phyloP scores from a whole-genome alignment of 2,329 filamentous ascomycete genomes.

The Penicillium sp. region DNA sequence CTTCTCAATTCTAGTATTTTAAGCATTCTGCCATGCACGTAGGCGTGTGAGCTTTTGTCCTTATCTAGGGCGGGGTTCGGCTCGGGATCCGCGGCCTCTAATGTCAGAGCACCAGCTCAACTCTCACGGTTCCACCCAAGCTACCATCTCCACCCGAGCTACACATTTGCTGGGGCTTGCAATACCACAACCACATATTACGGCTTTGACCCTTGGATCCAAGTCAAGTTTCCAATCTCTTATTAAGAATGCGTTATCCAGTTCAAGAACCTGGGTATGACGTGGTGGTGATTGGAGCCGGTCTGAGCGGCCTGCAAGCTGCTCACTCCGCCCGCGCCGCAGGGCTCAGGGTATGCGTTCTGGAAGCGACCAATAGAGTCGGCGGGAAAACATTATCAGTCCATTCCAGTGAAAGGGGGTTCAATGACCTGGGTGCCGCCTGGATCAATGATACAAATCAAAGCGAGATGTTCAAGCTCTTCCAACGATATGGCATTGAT shows the following conservation, averaged over 20 bases:
- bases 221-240: background rate
- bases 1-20: no score
- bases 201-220: background rate
- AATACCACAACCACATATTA: background rate
- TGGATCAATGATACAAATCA: slow-evolving; percentile 37
- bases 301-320: slow-evolving; percentile 40
- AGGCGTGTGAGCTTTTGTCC: no score
- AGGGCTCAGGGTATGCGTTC: slow-evolving; percentile 34
- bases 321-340: slow-evolving; percentile 31
- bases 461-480: slow-evolving; percentile 15
- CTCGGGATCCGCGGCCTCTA: background rate
- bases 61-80: background rate
- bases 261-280: slow-evolving; percentile 3
- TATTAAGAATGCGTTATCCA: background rate
- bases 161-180: background rate
- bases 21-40: no score
- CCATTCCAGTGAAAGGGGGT: slow-evolving; percentile 22
- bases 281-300: slow-evolving; percentile 41
- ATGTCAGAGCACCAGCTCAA: background rate
- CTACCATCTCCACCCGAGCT: background rate
- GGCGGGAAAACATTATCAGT: slow-evolving; percentile 41
- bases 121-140: background rate
- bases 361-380: slow-evolving; percentile 45
- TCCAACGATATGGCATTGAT: slow-evolving; percentile 20
- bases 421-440: slow-evolving; percentile 36